phyloP scores from a whole-genome alignment of 2,329 filamentous ascomycete genomes.

The Ophiostoma populinum region DNA sequence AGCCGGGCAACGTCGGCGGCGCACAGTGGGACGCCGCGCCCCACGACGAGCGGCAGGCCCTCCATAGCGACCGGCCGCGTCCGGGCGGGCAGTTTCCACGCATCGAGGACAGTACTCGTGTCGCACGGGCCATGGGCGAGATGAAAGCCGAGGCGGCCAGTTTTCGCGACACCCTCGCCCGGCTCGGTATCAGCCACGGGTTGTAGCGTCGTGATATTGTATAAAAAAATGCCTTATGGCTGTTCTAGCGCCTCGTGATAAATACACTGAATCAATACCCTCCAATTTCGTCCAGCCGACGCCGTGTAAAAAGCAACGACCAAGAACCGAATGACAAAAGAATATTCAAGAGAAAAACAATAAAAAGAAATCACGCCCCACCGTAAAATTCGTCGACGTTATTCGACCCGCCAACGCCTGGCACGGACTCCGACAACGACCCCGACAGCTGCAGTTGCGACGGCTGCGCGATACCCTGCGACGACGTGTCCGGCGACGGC shows the following conservation, averaged over 20 bases:
- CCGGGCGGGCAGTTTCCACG: slow-evolving; percentile 43
- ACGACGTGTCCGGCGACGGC: slow-evolving; percentile 1
- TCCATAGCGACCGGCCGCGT: slow-evolving; percentile 20
- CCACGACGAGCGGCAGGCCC: not conserved
- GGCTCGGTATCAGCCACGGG: not conserved
- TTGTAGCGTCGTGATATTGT: too few relatives aligned
- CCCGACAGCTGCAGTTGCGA: slow-evolving; percentile 1
- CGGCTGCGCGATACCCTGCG: slow-evolving; percentile 4
- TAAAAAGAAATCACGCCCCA: too few relatives aligned
- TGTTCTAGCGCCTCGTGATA: too few relatives aligned
- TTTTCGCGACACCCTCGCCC: slow-evolving; percentile 30
- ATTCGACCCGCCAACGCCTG: too few relatives aligned
- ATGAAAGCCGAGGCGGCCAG: slow-evolving; percentile 65
- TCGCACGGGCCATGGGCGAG: slow-evolving; percentile 49
- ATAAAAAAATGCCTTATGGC: too few relatives aligned
- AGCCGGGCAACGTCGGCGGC: slow-evolving; percentile 67
- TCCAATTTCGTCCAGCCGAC: too few relatives aligned
- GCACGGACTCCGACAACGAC: too few relatives aligned
- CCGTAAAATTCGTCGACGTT: too few relatives aligned
- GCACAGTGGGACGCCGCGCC: slow-evolving; percentile 40
- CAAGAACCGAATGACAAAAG: not conserved
- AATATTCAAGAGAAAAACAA: not conserved
- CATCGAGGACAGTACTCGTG: slow-evolving; percentile 54
- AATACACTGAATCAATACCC: too few relatives aligned
- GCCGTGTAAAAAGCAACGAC: not conserved